Base-by-base conservation (phyloP, 345 rosid species). In the Turnera subulata region DNA sequence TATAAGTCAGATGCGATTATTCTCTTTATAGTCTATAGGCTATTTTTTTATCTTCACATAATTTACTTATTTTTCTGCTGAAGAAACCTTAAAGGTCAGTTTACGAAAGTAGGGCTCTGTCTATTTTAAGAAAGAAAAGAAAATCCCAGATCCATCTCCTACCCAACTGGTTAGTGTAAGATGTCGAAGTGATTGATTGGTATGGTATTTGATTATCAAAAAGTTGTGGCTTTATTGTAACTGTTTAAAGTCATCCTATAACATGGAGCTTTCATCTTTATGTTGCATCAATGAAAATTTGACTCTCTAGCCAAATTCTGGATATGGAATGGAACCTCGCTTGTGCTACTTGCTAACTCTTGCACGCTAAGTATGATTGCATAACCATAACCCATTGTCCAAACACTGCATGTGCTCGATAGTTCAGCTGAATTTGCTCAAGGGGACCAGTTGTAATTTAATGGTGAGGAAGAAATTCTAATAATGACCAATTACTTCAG, bases 331-430 rank as follows among this genome's bases (percentile, higher is more conserved):
- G 25, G 43, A 44, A 4, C 22, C 11, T 12, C 45, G n/a, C 45
- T 19, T 11, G n/a, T n/a, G 17, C 24, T 32, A 20, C n/a, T 24
- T 42, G 55, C 47, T 20, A 19, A 23, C 7, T 46, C 38, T 45
- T 9, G 13, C 55, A 46, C 24, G 49, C n/a, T 7, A 46, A 37
- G 40, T 26, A 42, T 38, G 50, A 11, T 23, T 39, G 15, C 42
- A 15, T 5, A 45, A 22, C 4, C 25, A 15, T 42, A 18, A 18
- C 25, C 58, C 42, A 26, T 26, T 35, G 33, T 17, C 43, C 57
- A 24, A 56, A 55, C 46, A 51, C 12, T 43, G 17, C 59, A 51
- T 51, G 64, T 32, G 70, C 53, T 45, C 22, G 17, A 63, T 63
- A 53, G 6, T 23, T 46, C 13, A 29, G 11, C 6, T 15, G 7